Evolutionary conservation across 2,329 filamentous ascomycete species (phyloP).

Genomic region (Davidsoniella eucalypti): DNA sequence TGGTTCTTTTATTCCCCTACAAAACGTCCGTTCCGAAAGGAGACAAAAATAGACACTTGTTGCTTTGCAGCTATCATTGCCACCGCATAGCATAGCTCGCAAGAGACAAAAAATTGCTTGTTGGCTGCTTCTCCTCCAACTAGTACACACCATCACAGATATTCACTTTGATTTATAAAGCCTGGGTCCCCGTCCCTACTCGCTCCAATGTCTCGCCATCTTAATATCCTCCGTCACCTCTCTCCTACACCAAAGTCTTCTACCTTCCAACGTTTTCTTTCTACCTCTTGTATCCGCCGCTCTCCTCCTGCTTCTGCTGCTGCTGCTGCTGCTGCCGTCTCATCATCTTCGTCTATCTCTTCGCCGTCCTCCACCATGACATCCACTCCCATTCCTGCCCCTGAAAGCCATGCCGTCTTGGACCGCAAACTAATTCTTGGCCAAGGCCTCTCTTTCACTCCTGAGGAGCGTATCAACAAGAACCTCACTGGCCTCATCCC

Average conservation of each 20-base stretch:
- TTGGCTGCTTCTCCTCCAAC: not conserved
- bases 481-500: slow-evolving; percentile 51
- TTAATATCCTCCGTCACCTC: slow-evolving; percentile 6
- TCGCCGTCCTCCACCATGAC: slow-evolving; percentile 4
- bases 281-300: slow-evolving; percentile 10
- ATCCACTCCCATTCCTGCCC: not conserved
- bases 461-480: slow-evolving; percentile 44
- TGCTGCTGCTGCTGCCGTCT: not conserved
- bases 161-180: slow-evolving; percentile 11
- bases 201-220: slow-evolving; percentile 9
- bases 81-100: not conserved
- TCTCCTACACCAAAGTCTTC: slow-evolving; percentile 4
- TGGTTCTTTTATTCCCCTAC: not conserved
- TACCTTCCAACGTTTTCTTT: slow-evolving; percentile 8
- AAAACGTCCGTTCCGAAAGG: not conserved
- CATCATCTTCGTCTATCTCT: slow-evolving; percentile 1
- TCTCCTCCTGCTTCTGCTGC: slow-evolving; percentile 1
- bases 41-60: not conserved
- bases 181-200: not conserved
- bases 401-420: not conserved
- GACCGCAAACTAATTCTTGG: slow-evolving; percentile 13
- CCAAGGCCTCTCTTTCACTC: slow-evolving; percentile 45
- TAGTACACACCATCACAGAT: not conserved
- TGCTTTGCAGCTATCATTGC: not conserved
- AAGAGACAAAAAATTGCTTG: no score